phyloP scores from a whole-genome alignment of 139 green algal species.

The Pleodorina starrii region DNA sequence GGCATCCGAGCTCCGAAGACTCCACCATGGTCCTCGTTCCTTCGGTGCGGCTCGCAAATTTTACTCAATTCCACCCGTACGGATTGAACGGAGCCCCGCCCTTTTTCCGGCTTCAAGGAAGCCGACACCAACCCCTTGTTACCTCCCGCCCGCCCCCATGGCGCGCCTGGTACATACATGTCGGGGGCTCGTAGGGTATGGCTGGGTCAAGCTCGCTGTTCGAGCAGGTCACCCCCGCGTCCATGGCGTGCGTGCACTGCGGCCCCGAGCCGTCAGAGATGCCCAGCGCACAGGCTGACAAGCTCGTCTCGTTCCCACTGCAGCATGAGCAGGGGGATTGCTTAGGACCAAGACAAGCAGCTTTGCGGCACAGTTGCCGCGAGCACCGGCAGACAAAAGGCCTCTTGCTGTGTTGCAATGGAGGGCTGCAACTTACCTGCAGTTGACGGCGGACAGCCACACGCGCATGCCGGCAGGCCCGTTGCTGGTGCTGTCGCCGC shows the following conservation, averaged over 20 bases:
- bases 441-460: background rate
- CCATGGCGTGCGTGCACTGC: conserved; percentile 18
- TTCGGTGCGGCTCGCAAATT: no score
- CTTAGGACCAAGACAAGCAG: no score
- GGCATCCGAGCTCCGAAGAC: no score
- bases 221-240: background rate
- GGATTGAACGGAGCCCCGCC: no score
- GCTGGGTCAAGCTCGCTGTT: background rate
- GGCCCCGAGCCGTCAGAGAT: background rate
- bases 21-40: no score
- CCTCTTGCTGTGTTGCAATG: no score
- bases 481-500: background rate
- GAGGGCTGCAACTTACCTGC: conserved; percentile 27
- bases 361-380: no score
- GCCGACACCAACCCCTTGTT: no score
- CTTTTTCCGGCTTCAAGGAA: no score
- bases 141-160: background rate
- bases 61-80: no score
- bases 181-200: background rate
- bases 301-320: background rate
- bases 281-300: background rate
- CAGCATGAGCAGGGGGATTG: no score
- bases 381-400: no score
- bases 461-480: background rate
- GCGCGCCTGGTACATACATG: background rate